phyloP scores from a whole-genome alignment of 495 filamentous ascomycete genomes.

The Sporormia fimetaria region DNA sequence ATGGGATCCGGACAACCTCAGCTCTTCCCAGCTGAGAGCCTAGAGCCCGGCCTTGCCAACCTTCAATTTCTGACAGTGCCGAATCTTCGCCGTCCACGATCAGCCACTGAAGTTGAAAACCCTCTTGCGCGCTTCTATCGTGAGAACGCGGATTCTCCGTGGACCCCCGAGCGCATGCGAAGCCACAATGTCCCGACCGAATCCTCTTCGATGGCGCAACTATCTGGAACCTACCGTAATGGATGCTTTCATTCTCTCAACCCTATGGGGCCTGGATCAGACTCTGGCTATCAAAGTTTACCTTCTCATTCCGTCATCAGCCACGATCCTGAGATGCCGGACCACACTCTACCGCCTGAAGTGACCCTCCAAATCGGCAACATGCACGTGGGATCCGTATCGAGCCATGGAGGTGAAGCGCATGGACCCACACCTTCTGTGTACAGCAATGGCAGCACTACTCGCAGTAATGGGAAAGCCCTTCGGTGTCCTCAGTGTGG shows the following conservation, averaged over 20 bases:
- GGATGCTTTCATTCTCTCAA: conserved; percentile 7
- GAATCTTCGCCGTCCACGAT: not conserved
- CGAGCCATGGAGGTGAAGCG: conserved; percentile 7
- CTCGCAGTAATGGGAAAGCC: conserved; percentile 9
- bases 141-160: conserved; percentile 11
- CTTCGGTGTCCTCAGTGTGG: conserved; percentile 17
- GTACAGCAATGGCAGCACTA: conserved; percentile 11
- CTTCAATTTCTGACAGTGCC: conserved; percentile 9
- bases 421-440: conserved; percentile 5
- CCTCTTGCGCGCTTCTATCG: conserved; percentile 17
- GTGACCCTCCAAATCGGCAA: conserved; percentile 10
- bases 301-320: conserved; percentile 13
- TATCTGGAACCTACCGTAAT: conserved; percentile 8
- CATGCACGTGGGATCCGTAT: conserved; percentile 7
- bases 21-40: not conserved
- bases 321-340: conserved; percentile 7
- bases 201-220: conserved; percentile 1
- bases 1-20: conserved; percentile 1
- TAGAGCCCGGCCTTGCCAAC: conserved; percentile 11
- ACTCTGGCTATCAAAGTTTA: conserved; percentile 23
- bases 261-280: conserved; percentile 9
- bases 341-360: conserved; percentile 12
- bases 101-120: conserved; percentile 9
- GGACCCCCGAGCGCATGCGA: conserved; percentile 18
- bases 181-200: not conserved